Evolutionary conservation across 202 grass and related monocot genomes (phyloP), one percentile per base, ranked within the genome.

Genomic region (Digitaria exilis): DNA sequence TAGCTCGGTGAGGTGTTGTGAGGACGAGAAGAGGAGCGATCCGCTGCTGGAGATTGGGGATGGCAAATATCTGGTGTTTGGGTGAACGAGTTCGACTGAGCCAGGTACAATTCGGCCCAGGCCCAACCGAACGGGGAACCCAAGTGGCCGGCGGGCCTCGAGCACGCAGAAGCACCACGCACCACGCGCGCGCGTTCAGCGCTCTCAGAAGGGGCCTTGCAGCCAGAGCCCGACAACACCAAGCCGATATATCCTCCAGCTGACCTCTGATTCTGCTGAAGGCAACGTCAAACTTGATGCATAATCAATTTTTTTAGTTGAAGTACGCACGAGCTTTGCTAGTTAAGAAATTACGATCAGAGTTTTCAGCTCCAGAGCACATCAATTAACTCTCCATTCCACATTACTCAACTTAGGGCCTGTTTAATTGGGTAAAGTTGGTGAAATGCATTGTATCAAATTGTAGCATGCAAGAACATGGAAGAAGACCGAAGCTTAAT

Each of bases 201-300:
- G n/a, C n/a, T n/a, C n/a, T n/a, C n/a, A n/a, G n/a, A 93, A 93
- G 84, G 81, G 69, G 80, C 84, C 3, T 91, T 91, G 59, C 78
- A 81, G 75, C 81, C 76, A 11, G 81, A 84, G 4, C 69, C 81
- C 51, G 94, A 97, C 69, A 91, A 97, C 75, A 85, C 91, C 78
- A 93, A 97, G 71, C 94, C 94, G 31, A 51, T 88, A n/a, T 11
- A 84, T 97, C 68, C 94, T 39, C 34, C 37, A 17, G 15, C 52
- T 56, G 26, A 42, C 32, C 29, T 48, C 60, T n/a, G 3, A 54
- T 16, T 60, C n/a, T n/a, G n/a, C n/a, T n/a, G n/a, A n/a, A n/a
- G n/a, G n/a, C n/a, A n/a, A n/a, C n/a, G n/a, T n/a, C n/a, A n/a
- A n/a, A 21, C 6, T 52, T 21, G 18, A 52, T 2, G 6, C n/a